Conservation (phyloP, 148 eudicot genomes). For the Drosera capensis region DNA sequence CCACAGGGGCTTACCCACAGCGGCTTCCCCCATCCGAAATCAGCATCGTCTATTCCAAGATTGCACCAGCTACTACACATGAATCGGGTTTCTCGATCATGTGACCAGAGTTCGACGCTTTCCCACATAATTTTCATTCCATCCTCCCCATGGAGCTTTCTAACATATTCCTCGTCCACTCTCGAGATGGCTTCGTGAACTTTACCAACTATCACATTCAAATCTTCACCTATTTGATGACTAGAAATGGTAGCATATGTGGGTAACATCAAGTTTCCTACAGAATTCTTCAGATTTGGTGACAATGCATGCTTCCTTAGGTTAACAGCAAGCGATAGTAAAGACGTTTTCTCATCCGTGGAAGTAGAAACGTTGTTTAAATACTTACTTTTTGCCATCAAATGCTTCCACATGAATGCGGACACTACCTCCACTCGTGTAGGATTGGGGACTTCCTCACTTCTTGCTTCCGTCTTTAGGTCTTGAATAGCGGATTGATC, state of each 20-base stretch:
- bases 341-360: not conserved
- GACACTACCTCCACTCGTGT: conserved; percentile 35
- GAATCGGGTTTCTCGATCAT: not conserved
- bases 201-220: not conserved
- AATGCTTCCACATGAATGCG: conserved; percentile 39
- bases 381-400: conserved; percentile 13
- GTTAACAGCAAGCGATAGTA: not conserved
- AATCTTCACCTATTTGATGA: not conserved
- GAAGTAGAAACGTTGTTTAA: not conserved
- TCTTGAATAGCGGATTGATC: conserved; percentile 8
- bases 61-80: conserved; percentile 22
- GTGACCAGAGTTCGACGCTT: not conserved
- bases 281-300: not conserved
- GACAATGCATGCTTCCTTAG: not conserved
- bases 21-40: conserved; percentile 52
- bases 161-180: not conserved
- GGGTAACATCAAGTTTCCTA: not conserved
- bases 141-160: not conserved
- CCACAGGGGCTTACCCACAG: conserved; percentile 36
- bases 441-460: conserved; percentile 9
- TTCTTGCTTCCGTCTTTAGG: conserved; percentile 18
- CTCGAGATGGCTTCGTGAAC: not conserved
- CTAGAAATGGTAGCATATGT: not conserved
- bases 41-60: conserved; percentile 15
- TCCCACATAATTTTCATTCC: not conserved